These are phyloP conservation scores for Fusarium fracticaudum DNA, from an alignment of 2,329 filamentous ascomycete species.

Conservation along the genomic window DNA sequence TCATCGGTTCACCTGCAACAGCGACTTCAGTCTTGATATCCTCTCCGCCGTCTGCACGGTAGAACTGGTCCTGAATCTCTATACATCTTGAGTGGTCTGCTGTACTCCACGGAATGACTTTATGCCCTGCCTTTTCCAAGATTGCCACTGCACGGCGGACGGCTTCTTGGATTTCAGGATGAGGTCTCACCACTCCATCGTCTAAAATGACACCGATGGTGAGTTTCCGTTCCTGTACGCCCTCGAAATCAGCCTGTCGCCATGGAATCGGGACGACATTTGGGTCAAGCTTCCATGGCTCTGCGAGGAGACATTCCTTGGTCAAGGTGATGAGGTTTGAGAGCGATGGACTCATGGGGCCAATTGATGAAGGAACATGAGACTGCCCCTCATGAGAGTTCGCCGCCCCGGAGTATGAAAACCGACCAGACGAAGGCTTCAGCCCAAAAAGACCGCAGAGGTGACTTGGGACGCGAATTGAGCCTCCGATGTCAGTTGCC, in stretches of 20 bases:
- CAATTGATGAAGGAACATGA: background rate
- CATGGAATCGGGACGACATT: background rate
- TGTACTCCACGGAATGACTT: background rate
- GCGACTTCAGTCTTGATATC: background rate
- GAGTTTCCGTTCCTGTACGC: background rate
- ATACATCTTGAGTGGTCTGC: background rate
- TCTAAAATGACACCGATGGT: background rate
- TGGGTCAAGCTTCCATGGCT: background rate
- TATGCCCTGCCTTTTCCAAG: background rate
- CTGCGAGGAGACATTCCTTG: background rate
- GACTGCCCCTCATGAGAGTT: background rate
- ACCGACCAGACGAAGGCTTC: background rate
- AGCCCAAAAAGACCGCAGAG: background rate
- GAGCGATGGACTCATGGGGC: background rate
- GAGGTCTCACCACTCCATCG: background rate
- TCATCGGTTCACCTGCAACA: background rate
- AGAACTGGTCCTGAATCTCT: background rate
- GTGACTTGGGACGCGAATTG: background rate
- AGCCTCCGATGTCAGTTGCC: slow-evolving; percentile 1
- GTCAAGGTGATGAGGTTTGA: background rate
- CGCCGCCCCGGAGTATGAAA: background rate
- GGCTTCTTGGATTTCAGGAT: background rate
- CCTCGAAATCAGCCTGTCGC: background rate
- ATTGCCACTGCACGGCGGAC: background rate
- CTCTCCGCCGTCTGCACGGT: background rate